Evolutionary conservation across 306 rosid species (phyloP).

Genomic region (Glycyrrhiza uralensis): DNA sequence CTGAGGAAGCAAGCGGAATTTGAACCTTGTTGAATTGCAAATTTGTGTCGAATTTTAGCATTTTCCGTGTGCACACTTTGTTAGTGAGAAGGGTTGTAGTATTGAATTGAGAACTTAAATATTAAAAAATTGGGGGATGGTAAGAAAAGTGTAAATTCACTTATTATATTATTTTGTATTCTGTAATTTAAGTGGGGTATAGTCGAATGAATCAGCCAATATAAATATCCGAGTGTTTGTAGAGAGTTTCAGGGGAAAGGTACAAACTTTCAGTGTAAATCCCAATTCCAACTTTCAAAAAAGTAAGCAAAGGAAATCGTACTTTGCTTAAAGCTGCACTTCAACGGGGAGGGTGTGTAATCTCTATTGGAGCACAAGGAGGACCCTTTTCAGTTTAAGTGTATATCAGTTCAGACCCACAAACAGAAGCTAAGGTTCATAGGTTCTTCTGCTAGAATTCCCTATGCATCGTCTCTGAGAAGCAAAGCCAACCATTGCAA

Average conservation of each 20-base stretch:
- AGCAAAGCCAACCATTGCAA: conserved; percentile 35
- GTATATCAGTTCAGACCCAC: conserved; percentile 48
- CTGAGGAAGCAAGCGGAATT: too few relatives aligned
- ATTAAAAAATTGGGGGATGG: too few relatives aligned
- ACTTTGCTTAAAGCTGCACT: conserved; percentile 54
- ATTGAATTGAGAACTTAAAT: too few relatives aligned
- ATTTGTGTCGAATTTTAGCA: not conserved
- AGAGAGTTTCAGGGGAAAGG: conserved; percentile 12
- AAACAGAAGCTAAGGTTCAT: conserved; percentile 37
- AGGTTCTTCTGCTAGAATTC: conserved; percentile 41
- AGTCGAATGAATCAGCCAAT: conserved; percentile 24
- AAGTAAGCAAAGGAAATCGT: conserved; percentile 37
- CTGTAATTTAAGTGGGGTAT: conserved; percentile 13
- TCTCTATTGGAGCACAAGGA: conserved; percentile 53
- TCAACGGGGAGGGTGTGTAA: conserved; percentile 57
- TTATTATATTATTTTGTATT: not conserved
- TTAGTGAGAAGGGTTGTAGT: not conserved
- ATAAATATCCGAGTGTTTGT: conserved; percentile 16
- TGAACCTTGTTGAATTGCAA: not conserved
- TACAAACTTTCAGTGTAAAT: conserved; percentile 17
- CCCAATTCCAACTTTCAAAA: not conserved
- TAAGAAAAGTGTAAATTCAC: not conserved
- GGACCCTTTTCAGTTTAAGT: conserved; percentile 54
- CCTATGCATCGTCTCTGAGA: conserved; percentile 29
- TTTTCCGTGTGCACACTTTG: not conserved